These are phyloP conservation scores for Syzygium oleosum DNA, from an alignment of 345 rosid genomes.

Conservation along the genomic window DNA sequence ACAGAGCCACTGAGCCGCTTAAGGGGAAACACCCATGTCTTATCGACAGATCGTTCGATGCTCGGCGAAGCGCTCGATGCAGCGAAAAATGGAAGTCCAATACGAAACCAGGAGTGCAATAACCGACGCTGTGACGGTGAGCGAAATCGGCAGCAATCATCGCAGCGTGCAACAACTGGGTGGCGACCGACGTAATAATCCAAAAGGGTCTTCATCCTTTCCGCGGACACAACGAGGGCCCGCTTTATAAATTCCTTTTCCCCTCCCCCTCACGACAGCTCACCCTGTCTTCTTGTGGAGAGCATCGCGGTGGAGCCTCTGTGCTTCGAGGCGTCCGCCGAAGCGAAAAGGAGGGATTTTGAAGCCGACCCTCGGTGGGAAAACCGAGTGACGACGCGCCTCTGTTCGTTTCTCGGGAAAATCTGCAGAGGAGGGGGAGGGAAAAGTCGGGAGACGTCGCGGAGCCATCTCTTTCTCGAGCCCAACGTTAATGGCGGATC, in stretches of 20 bases:
- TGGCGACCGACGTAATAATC: neutral
- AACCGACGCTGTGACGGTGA: slow-evolving; percentile 1
- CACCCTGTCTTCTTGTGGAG: neutral
- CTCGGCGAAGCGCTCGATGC: neutral
- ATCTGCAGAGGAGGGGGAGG: neutral
- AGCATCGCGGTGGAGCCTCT: neutral
- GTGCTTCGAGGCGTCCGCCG: neutral
- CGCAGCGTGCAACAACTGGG: neutral
- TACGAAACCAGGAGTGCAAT: neutral
- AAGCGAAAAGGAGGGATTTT: neutral
- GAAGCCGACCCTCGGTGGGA: neutral
- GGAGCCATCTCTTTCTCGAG: neutral
- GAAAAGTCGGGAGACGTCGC: neutral
- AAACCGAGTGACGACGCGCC: neutral
- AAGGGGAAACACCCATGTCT: neutral
- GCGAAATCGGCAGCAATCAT: neutral
- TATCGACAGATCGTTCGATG: neutral
- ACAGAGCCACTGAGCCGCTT: neutral
- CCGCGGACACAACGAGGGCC: slow-evolving; percentile 10
- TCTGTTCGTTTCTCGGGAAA: neutral
- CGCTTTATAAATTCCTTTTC: neutral
- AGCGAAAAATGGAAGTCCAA: neutral
- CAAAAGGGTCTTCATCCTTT: slow-evolving; percentile 10
- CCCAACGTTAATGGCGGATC: neutral
- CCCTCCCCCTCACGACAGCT: neutral